Percentiles rank a stretch among this genome's conserved stretches.
Conservation (phyloP, 2,329 filamentous ascomycete species). For the Botryotinia globosa region DNA sequence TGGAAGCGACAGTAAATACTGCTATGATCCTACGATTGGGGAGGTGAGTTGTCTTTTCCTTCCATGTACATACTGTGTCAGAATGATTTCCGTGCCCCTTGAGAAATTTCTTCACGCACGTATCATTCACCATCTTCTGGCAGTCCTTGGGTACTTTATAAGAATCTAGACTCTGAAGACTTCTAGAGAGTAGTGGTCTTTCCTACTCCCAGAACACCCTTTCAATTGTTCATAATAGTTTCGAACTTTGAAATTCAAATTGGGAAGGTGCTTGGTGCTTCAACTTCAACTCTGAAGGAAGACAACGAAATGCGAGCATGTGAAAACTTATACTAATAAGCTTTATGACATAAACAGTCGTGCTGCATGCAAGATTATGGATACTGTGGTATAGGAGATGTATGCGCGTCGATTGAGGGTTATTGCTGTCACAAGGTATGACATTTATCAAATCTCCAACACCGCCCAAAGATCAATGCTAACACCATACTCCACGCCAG, state of each 20-base stretch:
- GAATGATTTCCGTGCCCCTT: not conserved
- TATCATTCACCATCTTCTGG: not conserved
- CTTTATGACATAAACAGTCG: constrained; percentile 13
- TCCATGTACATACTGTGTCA: not conserved
- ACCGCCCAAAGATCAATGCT: no score
- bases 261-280: not conserved
- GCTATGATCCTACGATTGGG: constrained; percentile 29
- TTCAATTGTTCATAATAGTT: not conserved
- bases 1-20: constrained; percentile 21
- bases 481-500: not conserved
- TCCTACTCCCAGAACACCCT: not conserved
- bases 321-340: not conserved
- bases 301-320: not conserved
- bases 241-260: not conserved
- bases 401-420: constrained; percentile 27
- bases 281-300: not conserved
- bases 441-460: not conserved
- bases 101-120: not conserved
- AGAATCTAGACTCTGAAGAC: not conserved
- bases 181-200: not conserved
- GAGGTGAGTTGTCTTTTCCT: constrained; percentile 21
- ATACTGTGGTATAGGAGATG: constrained; percentile 26
- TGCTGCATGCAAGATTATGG: constrained; percentile 27
- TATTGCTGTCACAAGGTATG: constrained; percentile 29
- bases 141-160: not conserved